These are phyloP conservation scores for Aspergillus sp. DNA, from an alignment of 2,329 filamentous ascomycete species.

Conservation along the genomic window DNA sequence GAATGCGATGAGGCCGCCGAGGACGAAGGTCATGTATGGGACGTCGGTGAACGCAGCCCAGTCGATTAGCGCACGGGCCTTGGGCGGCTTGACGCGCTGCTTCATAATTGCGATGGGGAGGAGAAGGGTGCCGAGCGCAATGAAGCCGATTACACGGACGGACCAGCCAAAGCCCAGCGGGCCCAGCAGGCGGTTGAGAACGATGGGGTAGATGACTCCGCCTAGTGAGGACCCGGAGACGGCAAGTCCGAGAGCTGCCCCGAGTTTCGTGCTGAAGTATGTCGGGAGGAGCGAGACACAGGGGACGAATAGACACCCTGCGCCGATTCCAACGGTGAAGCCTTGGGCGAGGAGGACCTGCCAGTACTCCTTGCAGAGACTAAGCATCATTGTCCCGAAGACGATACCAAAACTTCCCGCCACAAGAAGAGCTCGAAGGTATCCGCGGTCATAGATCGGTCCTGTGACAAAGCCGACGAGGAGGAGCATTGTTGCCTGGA, in stretches of 20 bases:
- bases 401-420: conserved; percentile 40
- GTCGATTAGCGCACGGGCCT: conserved; percentile 5
- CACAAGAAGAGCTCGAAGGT: conserved; percentile 39
- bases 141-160: conserved; percentile 12
- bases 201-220: conserved; percentile 13
- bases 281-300: conserved; percentile 35
- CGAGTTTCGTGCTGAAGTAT: conserved; percentile 36
- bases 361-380: conserved; percentile 48
- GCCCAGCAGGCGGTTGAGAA: neutral
- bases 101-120: conserved; percentile 7
- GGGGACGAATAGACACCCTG: conserved; percentile 42
- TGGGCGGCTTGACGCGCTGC: conserved; percentile 11
- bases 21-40: conserved; percentile 3
- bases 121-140: conserved; percentile 3
- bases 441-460: conserved; percentile 49
- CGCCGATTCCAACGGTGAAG: conserved; percentile 52
- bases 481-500: conserved; percentile 54
- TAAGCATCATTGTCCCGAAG: conserved; percentile 51
- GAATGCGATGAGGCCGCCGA: conserved; percentile 7
- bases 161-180: conserved; percentile 14
- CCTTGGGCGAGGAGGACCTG: conserved; percentile 54
- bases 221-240: conserved; percentile 31
- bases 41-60: conserved; percentile 5
- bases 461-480: conserved; percentile 50
- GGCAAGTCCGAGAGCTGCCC: conserved; percentile 35